A percentile compares a stretch with the other conserved stretches of the same genome.
These are phyloP conservation scores for Fusarium anguioides DNA, from an alignment of 2,329 filamentous ascomycete genomes.

Conservation along the genomic window DNA sequence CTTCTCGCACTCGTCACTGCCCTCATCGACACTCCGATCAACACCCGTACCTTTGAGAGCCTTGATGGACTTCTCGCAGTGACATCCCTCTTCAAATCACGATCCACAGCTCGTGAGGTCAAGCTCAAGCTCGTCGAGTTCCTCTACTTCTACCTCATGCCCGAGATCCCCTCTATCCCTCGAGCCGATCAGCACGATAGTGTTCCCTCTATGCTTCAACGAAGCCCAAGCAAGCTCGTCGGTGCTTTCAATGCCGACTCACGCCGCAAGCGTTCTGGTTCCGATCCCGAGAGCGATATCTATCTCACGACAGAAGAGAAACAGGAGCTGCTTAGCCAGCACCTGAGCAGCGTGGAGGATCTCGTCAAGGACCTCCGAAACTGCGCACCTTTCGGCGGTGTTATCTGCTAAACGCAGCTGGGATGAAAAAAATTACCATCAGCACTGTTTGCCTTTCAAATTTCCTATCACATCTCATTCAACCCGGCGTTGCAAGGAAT, in stretches of 20 bases:
- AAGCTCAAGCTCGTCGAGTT: constrained; percentile 98
- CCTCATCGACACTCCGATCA: constrained; percentile 84
- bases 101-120: constrained; percentile 85
- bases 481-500: constrained; percentile 33
- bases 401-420: constrained; percentile 55
- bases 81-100: constrained; percentile 91
- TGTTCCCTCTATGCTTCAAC: constrained; percentile 66
- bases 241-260: constrained; percentile 61
- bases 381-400: constrained; percentile 78
- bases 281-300: constrained; percentile 54
- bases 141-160: constrained; percentile 98
- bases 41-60: constrained; percentile 90
- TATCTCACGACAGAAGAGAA: constrained; percentile 79
- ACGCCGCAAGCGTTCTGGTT: constrained; percentile 50
- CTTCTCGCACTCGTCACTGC: constrained; percentile 91
- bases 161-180: constrained; percentile 75
- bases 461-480: not conserved
- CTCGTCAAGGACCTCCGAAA: constrained; percentile 86
- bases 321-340: constrained; percentile 78
- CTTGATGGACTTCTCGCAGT: constrained; percentile 93
- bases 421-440: not conserved
- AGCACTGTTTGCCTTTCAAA: constrained; percentile 3
- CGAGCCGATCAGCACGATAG: constrained; percentile 59
- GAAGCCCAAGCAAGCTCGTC: constrained; percentile 75
- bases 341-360: constrained; percentile 85